These are phyloP conservation scores for Kuraishia ogatae DNA, from an alignment of 805 yeast genomes.

Conservation along the genomic window DNA sequence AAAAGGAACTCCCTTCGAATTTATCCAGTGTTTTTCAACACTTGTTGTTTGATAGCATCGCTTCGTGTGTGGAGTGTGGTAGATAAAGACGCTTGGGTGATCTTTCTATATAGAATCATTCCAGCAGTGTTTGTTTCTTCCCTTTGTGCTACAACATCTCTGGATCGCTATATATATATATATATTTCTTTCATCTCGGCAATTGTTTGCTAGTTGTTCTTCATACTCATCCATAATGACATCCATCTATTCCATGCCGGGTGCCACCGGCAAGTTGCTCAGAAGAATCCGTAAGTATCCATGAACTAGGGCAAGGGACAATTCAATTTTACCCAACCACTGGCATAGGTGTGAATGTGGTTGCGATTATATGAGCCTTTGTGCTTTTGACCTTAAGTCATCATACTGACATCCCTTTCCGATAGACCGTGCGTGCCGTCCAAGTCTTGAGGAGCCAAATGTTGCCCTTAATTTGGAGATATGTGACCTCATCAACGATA, in stretches of 20 bases:
- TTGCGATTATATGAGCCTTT: background rate
- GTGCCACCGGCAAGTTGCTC: conserved; percentile 26
- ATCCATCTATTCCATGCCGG: conserved; percentile 13
- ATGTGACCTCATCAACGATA: conserved; percentile 87
- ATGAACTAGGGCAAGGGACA: background rate
- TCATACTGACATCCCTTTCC: conserved; percentile 13
- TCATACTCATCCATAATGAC: no score
- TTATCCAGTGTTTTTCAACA: background rate
- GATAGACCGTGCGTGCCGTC: conserved; percentile 77
- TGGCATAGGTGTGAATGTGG: no score
- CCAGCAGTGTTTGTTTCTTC: background rate
- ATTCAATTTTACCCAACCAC: no score
- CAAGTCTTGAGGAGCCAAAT: conserved; percentile 79
- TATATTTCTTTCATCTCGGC: background rate
- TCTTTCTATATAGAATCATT: background rate
- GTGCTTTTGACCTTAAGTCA: background rate
- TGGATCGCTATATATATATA: background rate
- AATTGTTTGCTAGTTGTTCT: background rate
- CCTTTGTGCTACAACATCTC: background rate
- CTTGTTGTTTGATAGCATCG: background rate
- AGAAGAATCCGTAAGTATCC: conserved; percentile 25
- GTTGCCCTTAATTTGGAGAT: conserved; percentile 83
- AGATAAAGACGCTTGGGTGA: background rate
- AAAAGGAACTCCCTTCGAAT: no score
- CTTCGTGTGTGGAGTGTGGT: background rate